These are phyloP conservation scores for Helichrysum umbraculigerum DNA, from an alignment of 129 eudicot genomes.

Conservation along the genomic window DNA sequence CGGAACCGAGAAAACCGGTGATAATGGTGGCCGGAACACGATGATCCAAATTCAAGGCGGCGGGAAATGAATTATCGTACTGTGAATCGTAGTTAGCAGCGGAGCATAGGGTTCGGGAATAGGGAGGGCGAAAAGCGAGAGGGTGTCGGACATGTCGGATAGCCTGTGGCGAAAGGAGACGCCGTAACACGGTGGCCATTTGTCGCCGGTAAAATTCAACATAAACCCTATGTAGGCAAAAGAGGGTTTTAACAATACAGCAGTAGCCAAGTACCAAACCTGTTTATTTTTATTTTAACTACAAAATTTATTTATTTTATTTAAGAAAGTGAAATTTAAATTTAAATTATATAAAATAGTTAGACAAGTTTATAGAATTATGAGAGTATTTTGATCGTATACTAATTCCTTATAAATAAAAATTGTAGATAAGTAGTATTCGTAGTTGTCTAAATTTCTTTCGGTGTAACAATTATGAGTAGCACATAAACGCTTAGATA, in stretches of 20 bases:
- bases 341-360: too few species aligned
- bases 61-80: constrained; percentile 45
- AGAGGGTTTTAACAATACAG: constrained; percentile 14
- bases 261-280: too few species aligned
- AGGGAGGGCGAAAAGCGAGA: constrained; percentile 18
- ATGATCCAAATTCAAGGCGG: constrained; percentile 66
- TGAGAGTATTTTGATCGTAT: too few species aligned
- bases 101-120: constrained; percentile 45
- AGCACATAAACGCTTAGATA: too few species aligned
- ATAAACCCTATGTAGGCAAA: constrained; percentile 29
- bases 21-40: constrained; percentile 90
- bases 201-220: constrained; percentile 18
- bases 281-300: too few species aligned
- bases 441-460: too few species aligned
- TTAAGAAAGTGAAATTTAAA: too few species aligned
- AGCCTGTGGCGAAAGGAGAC: constrained; percentile 38
- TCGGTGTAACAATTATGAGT: too few species aligned
- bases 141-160: constrained; percentile 34
- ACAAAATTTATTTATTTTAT: too few species aligned
- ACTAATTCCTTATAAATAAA: too few species aligned
- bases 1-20: constrained; percentile 97
- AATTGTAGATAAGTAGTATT: too few species aligned
- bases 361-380: too few species aligned
- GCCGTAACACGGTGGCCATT: constrained; percentile 51
- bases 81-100: constrained; percentile 40